phyloP scores from a whole-genome alignment of 2,329 filamentous ascomycete species.

The Lasiodiplodia sp. region DNA sequence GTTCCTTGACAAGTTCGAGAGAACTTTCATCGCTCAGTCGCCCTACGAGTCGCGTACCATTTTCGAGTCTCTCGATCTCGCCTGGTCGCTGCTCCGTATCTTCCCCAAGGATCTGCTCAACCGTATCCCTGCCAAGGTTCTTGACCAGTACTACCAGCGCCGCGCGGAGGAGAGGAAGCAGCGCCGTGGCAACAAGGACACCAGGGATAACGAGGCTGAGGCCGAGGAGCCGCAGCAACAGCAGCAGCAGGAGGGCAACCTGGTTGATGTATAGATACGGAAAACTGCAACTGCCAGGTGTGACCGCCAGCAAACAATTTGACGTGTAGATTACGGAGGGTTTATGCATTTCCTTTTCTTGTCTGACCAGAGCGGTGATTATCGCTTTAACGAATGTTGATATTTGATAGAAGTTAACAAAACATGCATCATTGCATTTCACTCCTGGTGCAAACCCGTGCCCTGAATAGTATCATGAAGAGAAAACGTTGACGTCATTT shows the following conservation, averaged over 20 bases:
- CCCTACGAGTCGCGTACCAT: constrained; percentile 92
- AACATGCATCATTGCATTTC: constrained; percentile 2
- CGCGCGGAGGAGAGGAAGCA: constrained; percentile 42
- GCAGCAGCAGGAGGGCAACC: constrained; percentile 17
- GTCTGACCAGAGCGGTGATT: constrained; percentile 6
- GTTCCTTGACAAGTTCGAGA: constrained; percentile 98
- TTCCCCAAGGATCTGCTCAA: constrained; percentile 98
- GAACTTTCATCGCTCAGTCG: constrained; percentile 90
- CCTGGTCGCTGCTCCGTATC: constrained; percentile 95
- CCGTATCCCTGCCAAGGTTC: constrained; percentile 67
- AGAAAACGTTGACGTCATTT: not conserved
- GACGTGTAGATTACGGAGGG: constrained; percentile 20
- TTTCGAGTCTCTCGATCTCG: constrained; percentile 91
- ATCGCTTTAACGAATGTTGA: constrained; percentile 20
- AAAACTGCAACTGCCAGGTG: not conserved
- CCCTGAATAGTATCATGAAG: not conserved
- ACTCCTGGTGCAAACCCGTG: too few species aligned
- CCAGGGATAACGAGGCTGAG: constrained; percentile 49
- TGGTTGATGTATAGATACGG: constrained; percentile 29
- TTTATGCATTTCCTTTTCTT: constrained; percentile 25
- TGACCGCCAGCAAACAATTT: not conserved
- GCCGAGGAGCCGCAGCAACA: constrained; percentile 31
- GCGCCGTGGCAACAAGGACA: constrained; percentile 53
- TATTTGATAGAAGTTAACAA: constrained; percentile 20
- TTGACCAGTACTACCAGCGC: constrained; percentile 60